A percentile compares a stretch with the other conserved stretches of the same genome.
phyloP scores from a whole-genome alignment of 495 filamentous ascomycete species.

The Penicillium soppii region DNA sequence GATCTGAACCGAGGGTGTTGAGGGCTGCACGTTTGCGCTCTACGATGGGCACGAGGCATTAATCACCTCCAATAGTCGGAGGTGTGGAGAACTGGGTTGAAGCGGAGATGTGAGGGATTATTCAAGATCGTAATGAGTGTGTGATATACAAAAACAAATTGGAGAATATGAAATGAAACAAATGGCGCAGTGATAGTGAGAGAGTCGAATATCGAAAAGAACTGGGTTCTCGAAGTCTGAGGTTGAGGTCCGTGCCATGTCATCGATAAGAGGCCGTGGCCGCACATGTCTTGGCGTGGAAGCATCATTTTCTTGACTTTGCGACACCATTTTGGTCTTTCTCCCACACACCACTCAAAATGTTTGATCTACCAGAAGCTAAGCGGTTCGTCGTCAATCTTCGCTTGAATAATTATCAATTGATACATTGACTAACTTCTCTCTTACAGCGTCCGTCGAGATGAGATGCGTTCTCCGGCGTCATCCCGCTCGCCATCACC shows the following conservation, averaged over 20 bases:
- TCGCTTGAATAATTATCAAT: background rate
- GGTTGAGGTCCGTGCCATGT: constrained; percentile 30
- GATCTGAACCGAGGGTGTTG: constrained; percentile 5
- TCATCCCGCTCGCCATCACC: constrained; percentile 37
- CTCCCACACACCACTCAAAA: constrained; percentile 13
- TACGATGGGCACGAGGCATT: constrained; percentile 29
- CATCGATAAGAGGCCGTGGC: constrained; percentile 31
- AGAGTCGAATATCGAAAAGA: constrained; percentile 6
- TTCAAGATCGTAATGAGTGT: constrained; percentile 18
- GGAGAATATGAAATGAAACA: constrained; percentile 8
- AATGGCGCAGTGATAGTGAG: constrained; percentile 9
- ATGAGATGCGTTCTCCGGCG: constrained; percentile 37
- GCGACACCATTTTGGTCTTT: background rate
- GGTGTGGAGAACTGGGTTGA: background rate
- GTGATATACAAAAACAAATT: constrained; percentile 9
- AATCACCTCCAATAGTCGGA: constrained; percentile 19
- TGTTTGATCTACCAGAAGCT: constrained; percentile 44
- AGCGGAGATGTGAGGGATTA: background rate
- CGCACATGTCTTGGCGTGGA: constrained; percentile 18
- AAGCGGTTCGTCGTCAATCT: constrained; percentile 30
- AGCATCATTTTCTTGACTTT: constrained; percentile 11
- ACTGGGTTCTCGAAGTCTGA: constrained; percentile 10
- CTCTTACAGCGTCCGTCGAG: constrained; percentile 39
- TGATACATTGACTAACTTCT: constrained; percentile 5
- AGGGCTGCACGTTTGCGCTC: constrained; percentile 11